Evolutionary conservation across 176 grass and related monocot genomes (phyloP).

Genomic region (Zoysia pacifica): DNA sequence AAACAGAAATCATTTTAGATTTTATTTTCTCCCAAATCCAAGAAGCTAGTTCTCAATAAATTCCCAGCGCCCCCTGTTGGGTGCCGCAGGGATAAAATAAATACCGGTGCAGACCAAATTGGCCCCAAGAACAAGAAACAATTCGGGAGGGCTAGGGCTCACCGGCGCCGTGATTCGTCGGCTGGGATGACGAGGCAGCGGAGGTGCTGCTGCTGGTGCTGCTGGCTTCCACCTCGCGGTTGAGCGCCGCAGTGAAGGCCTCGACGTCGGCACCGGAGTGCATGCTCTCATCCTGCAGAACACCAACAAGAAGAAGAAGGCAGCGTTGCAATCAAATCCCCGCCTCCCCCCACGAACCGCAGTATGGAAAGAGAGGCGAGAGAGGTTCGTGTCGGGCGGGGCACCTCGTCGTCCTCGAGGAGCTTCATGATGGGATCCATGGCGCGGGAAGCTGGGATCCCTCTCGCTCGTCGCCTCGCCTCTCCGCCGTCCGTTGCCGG

Average conservation of each 20-base stretch:
- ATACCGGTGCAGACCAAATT: constrained; percentile 18
- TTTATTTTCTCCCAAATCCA: constrained; percentile 27
- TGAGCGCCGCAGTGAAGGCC: constrained; percentile 84
- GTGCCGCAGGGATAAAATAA: background rate
- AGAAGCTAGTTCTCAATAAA: constrained; percentile 22
- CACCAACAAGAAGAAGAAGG: constrained; percentile 37
- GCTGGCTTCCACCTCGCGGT: constrained; percentile 85
- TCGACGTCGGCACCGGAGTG: constrained; percentile 94
- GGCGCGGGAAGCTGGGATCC: constrained; percentile 13
- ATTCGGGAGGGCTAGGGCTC: constrained; percentile 18
- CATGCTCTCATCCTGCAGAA: constrained; percentile 84
- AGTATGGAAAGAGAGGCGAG: constrained; percentile 30
- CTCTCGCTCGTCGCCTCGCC: constrained; percentile 7
- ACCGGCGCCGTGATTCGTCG: constrained; percentile 54
- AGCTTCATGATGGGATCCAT: constrained; percentile 99
- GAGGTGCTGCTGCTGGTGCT: constrained; percentile 22
- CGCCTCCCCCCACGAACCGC: background rate
- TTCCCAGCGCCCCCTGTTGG: background rate
- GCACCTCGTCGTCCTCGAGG: constrained; percentile 88
- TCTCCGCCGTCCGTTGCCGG: constrained; percentile 20
- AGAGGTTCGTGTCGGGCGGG: constrained; percentile 17
- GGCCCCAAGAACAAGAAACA: constrained; percentile 8
- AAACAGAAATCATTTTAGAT: constrained; percentile 4
- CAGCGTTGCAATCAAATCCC: constrained; percentile 20
- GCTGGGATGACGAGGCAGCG: constrained; percentile 31